These are phyloP conservation scores for Talaromyces nanjingensis DNA, from an alignment of 495 filamentous ascomycete genomes.

Conservation along the genomic window DNA sequence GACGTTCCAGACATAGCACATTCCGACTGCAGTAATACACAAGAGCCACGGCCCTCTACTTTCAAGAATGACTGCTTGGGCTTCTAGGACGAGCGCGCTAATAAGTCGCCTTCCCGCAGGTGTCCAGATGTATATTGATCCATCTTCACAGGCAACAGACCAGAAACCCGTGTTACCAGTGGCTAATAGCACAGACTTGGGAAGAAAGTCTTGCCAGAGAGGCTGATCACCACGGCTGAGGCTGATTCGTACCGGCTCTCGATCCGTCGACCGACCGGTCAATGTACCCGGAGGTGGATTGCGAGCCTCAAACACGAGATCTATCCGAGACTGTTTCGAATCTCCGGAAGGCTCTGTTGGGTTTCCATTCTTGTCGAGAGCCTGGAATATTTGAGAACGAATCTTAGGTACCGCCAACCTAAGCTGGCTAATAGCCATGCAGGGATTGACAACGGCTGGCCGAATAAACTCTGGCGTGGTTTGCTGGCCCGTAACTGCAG, in stretches of 20 bases:
- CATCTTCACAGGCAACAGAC: conserved; percentile 90
- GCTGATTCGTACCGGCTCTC: conserved; percentile 76
- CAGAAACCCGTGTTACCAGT: conserved; percentile 88
- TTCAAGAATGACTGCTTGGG: conserved; percentile 89
- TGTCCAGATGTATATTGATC: conserved; percentile 87
- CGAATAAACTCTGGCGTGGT: conserved; percentile 81
- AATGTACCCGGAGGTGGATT: conserved; percentile 56
- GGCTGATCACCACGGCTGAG: conserved; percentile 75
- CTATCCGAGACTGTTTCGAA: conserved; percentile 54
- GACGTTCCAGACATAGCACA: conserved; percentile 92
- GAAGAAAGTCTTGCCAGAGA: conserved; percentile 91
- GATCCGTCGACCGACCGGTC: conserved; percentile 50
- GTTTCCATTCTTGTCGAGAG: conserved; percentile 39
- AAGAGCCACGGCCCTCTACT: conserved; percentile 83
- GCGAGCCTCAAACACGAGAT: conserved; percentile 62
- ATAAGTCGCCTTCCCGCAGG: conserved; percentile 83
- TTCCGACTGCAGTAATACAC: conserved; percentile 78
- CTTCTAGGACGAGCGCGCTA: conserved; percentile 78
- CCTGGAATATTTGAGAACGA: conserved; percentile 64
- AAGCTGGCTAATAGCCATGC: conserved; percentile 74
- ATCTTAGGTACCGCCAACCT: conserved; percentile 85
- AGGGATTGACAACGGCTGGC: conserved; percentile 77
- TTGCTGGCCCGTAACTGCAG: conserved; percentile 49
- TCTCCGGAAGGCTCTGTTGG: conserved; percentile 46
- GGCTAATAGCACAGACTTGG: conserved; percentile 70